A percentile compares a stretch with the other conserved stretches of the same genome.
Conservation (phyloP, 2,329 filamentous ascomycete genomes). For the Orbilia brochopaga region DNA sequence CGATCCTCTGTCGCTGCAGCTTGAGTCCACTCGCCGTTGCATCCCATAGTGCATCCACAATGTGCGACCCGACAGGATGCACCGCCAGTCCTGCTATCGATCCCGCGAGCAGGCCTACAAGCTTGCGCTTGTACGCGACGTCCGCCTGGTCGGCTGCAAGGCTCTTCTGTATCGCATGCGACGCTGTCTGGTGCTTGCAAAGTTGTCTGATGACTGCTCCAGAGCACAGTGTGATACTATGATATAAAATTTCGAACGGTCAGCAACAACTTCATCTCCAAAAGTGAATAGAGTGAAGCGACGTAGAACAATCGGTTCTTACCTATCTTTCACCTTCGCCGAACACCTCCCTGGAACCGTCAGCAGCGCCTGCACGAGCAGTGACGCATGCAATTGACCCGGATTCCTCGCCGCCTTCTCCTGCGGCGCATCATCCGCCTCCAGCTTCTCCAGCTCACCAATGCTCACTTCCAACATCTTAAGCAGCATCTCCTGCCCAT, state of each 20-base stretch:
- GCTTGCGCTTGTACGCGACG: conserved; percentile 65
- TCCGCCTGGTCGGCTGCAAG: conserved; percentile 62
- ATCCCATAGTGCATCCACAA: conserved; percentile 71
- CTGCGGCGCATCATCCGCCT: conserved; percentile 62
- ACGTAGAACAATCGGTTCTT: conserved; percentile 60
- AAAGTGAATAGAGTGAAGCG: conserved; percentile 61
- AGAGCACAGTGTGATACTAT: conserved; percentile 68
- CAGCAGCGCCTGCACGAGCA: conserved; percentile 81
- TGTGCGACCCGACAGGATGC: conserved; percentile 69
- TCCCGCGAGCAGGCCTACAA: conserved; percentile 69
- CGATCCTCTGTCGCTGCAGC: conserved; percentile 70
- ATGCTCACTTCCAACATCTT: conserved; percentile 68
- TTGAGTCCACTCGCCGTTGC: conserved; percentile 69
- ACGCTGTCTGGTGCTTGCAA: conserved; percentile 67
- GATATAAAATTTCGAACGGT: conserved; percentile 62
- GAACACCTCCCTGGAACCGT: conserved; percentile 66
- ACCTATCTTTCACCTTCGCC: conserved; percentile 45
- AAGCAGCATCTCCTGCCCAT: conserved; percentile 62
- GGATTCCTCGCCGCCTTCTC: conserved; percentile 58
- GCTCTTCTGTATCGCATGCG: conserved; percentile 70
- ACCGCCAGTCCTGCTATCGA: conserved; percentile 67
- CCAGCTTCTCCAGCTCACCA: conserved; percentile 61
- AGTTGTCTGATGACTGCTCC: conserved; percentile 68
- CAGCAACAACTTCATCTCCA: not conserved
- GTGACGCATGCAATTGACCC: conserved; percentile 76